Evolutionary conservation across 1,139 yeast genomes (phyloP).

Genomic region (Lodderomyces oxycetoniae): DNA sequence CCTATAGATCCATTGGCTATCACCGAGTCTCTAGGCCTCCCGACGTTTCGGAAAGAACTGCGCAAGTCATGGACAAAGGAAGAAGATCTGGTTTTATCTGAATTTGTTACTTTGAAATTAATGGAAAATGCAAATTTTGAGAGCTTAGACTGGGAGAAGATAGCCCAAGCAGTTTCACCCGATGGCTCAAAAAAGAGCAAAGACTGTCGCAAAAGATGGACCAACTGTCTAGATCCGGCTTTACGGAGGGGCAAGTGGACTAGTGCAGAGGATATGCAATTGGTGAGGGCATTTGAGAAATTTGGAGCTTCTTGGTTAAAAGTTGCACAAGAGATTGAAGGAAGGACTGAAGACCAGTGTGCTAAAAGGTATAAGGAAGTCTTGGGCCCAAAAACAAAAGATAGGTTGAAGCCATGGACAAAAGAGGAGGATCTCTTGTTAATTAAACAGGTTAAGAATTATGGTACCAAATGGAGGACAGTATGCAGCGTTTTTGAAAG

Average conservation of each 20-base stretch:
- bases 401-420: conserved; percentile 77
- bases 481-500: conserved; percentile 69
- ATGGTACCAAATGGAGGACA: conserved; percentile 92
- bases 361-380: conserved; percentile 89
- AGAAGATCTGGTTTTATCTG: conserved; percentile 50
- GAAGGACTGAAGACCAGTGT: conserved; percentile 94
- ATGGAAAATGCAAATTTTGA: conserved; percentile 25
- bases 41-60: conserved; percentile 58
- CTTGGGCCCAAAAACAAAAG: conserved; percentile 74
- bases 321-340: conserved; percentile 69
- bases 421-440: conserved; percentile 69
- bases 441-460: conserved; percentile 57
- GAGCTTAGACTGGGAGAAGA: conserved; percentile 61
- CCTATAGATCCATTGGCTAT: conserved; percentile 63
- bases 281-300: conserved; percentile 58
- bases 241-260: conserved; percentile 88
- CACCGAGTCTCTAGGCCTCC: conserved; percentile 72
- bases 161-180: conserved; percentile 41
- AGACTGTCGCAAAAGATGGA: conserved; percentile 73
- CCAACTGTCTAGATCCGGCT: conserved; percentile 76
- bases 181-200: conserved; percentile 51
- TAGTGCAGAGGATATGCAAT: conserved; percentile 65
- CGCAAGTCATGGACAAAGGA: conserved; percentile 66
- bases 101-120: conserved; percentile 7
- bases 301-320: conserved; percentile 86